Evolutionary conservation across 176 grass and related monocot species (phyloP).

Genomic region (Calamus simplicifolius): DNA sequence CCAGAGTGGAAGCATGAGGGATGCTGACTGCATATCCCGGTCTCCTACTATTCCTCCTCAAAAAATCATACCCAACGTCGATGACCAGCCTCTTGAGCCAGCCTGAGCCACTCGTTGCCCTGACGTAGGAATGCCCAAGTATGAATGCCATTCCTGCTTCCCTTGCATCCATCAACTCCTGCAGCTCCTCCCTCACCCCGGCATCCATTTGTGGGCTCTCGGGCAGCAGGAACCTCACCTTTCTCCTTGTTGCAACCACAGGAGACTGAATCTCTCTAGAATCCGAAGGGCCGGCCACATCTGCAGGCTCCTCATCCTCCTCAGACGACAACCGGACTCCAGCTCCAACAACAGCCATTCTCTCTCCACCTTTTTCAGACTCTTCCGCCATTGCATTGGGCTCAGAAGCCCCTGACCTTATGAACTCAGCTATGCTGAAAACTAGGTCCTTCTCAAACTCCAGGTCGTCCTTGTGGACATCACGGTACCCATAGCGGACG

Average conservation of each 20-base stretch:
- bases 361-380: constrained; percentile 34
- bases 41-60: constrained; percentile 72
- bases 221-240: constrained; percentile 63
- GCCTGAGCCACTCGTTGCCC: constrained; percentile 56
- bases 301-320: constrained; percentile 30
- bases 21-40: constrained; percentile 42
- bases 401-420: constrained; percentile 33
- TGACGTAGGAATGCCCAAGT: constrained; percentile 55
- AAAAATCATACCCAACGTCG: constrained; percentile 62
- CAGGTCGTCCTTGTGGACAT: constrained; percentile 55
- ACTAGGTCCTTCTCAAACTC: constrained; percentile 89
- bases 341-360: constrained; percentile 43
- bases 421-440: constrained; percentile 83
- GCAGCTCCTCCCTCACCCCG: constrained; percentile 45
- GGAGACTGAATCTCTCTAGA: constrained; percentile 6
- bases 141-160: constrained; percentile 90
- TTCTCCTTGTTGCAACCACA: constrained; percentile 14
- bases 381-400: constrained; percentile 25
- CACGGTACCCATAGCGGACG: constrained; percentile 75
- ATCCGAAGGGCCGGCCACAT: constrained; percentile 19
- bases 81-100: constrained; percentile 51
- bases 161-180: constrained; percentile 66
- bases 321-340: constrained; percentile 38
- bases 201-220: constrained; percentile 34
- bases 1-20: constrained; percentile 65